Evolutionary conservation across 306 rosid genomes (phyloP).

Genomic region (Corylus avellana): DNA sequence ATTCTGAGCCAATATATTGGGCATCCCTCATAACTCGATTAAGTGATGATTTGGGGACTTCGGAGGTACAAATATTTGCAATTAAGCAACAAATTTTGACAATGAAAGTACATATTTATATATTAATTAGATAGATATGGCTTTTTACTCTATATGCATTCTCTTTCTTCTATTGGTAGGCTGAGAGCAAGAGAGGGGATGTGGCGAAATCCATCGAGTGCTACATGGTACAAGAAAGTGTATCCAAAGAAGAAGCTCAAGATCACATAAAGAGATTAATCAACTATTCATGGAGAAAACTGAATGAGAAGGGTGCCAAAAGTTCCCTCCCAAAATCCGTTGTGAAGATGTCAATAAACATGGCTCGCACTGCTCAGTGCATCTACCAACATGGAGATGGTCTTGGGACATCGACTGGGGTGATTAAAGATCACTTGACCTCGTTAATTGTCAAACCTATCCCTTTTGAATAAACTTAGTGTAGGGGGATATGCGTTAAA

Average conservation of each 20-base stretch:
- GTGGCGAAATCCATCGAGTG: slow-evolving; percentile 35
- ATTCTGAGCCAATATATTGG: slow-evolving; percentile 26
- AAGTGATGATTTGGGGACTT: slow-evolving; percentile 37
- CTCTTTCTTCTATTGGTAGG: not conserved
- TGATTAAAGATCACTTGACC: slow-evolving; percentile 21
- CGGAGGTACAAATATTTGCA: slow-evolving; percentile 13
- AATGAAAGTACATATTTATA: too few relatives aligned
- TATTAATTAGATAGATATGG: too few relatives aligned
- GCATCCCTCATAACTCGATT: slow-evolving; percentile 27
- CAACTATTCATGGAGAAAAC: slow-evolving; percentile 21
- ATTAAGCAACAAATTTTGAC: too few relatives aligned
- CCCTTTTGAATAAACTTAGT: not conserved
- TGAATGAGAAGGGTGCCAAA: slow-evolving; percentile 21
- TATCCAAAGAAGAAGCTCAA: slow-evolving; percentile 28
- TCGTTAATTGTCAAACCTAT: slow-evolving; percentile 29
- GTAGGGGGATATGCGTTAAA: too few relatives aligned
- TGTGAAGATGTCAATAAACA: slow-evolving; percentile 24
- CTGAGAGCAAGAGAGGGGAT: slow-evolving; percentile 35
- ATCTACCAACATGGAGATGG: slow-evolving; percentile 37
- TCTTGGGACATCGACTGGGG: slow-evolving; percentile 24
- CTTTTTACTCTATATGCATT: too few relatives aligned
- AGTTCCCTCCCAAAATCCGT: slow-evolving; percentile 16
- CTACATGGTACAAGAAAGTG: slow-evolving; percentile 26
- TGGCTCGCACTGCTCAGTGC: slow-evolving; percentile 32
- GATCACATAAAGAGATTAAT: slow-evolving; percentile 6